Base-by-base conservation (phyloP, 2,329 filamentous ascomycete genomes). In the Apiospora marii region DNA sequence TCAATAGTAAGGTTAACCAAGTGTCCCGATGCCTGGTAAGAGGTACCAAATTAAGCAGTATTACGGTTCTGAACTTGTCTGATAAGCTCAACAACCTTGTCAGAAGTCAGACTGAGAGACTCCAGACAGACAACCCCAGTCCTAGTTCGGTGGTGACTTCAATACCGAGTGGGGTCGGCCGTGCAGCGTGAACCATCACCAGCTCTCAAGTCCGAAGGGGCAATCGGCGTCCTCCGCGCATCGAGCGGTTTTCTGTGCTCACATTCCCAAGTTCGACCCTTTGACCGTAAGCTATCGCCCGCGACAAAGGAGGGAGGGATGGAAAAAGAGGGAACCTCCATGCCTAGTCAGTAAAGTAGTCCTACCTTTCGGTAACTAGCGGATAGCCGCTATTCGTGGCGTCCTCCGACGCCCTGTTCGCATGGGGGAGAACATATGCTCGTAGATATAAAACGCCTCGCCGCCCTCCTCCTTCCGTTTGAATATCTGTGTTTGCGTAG, bases 191-290 rank as follows among this genome's bases (percentile, higher is more conserved):
- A 64, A 64, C 58, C 34, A 64, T 41, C 58, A 41, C 34, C 58
- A 64, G 58, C 58, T 64, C 58, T n/a, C 34, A 41, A 41, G 34
- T 68, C 67, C 67, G 27, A 46, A 68, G 67, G 67, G 67, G 67
- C 13, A 68, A 68, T 48, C 67, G 67, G 67, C 67, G 67, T 48
- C 67, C 67, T 68, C 67, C 67, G 67, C 41, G n/a, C 24, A 27
- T 44, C 27, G 41, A 37, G 44, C 24, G n/a, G 43, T 44, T 68
- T 46, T 19, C 43, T 16, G 41, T 44, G 43, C 67, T 46, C 67
- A 46, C n/a, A 30, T 68, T 43, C 22, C 41, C 37, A 68, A 68
- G 41, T 16, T 30, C 30, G n/a, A 27, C 64, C 44, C 64, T 30
- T 30, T 30, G 2, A 7, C 41, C 44, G 64, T 30, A 43, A 30